Evolutionary conservation across 495 filamentous ascomycete species (phyloP), one percentile per base, ranked within the genome.

Genomic region (Cercophora sp.): DNA sequence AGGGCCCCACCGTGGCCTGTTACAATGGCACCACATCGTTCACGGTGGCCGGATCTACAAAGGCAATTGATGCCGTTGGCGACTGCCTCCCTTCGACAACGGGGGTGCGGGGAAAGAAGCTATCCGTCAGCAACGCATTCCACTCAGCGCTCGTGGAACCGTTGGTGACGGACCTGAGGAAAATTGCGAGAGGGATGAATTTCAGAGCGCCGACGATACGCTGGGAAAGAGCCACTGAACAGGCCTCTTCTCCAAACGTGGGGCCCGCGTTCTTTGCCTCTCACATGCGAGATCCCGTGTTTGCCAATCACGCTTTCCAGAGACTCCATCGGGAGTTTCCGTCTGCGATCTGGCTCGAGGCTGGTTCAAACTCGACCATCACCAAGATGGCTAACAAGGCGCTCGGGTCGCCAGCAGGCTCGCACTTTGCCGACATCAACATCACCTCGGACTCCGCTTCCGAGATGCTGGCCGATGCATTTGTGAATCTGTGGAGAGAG

Each of bases 231-330:
- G 73, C 48, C 71, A 79, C 48, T 74, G 65, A 8, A 46, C n/a
- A n/a, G n/a, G n/a, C n/a, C n/a, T n/a, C n/a, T n/a, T n/a, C n/a
- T n/a, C n/a, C n/a, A n/a, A 32, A 2, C 49, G 75, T 13, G 59
- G 62, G 13, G 8, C 13, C 8, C 8, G 13, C 29, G 29, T 32
- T 32, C 29, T 6, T 78, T 0, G 65, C 71, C 1, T 55, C 70
- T 1, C 80, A 84, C 48, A 72, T 73, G 42, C 63, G 78, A 6
- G 55, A 70, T 1, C 75, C 80, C 0, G 79, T 84, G 0, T 79
- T 66, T 50, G 82, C 82, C 55, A 41, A 58, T 6, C 61, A 77
- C 3, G 78, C 79, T 0, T 54, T 82, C 0, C 56, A 74, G 25
- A 58, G 78, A 20, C 54, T 82, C 0, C 58, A 71, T 1, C 46